phyloP scores from a whole-genome alignment of 345 rosid genomes.

The Ricinus communis region DNA sequence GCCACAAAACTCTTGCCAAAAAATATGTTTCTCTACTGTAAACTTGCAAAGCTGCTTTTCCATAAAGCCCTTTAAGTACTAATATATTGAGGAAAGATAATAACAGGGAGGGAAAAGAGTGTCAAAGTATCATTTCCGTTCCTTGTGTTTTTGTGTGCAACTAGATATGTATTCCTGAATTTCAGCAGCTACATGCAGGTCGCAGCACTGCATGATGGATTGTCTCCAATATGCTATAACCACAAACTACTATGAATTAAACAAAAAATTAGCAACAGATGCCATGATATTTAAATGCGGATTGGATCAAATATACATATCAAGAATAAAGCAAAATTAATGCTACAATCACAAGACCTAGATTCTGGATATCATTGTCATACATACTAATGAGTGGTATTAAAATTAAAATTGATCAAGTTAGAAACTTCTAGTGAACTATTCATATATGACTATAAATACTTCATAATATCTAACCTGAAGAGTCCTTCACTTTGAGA shows the following conservation, averaged over 20 bases:
- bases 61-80: too few relatives aligned
- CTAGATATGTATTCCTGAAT: too few relatives aligned
- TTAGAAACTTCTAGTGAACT: neutral
- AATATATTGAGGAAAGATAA: too few relatives aligned
- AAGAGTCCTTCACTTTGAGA: slow-evolving; percentile 67
- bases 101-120: too few relatives aligned
- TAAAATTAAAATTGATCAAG: neutral
- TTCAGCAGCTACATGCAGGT: too few relatives aligned
- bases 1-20: too few relatives aligned
- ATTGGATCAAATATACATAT: neutral
- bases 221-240: neutral
- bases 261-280: neutral
- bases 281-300: neutral
- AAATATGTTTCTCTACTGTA: too few relatives aligned
- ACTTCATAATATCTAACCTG: slow-evolving; percentile 48
- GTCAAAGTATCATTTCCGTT: too few relatives aligned
- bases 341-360: neutral
- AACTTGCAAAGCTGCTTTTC: too few relatives aligned
- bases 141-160: too few relatives aligned
- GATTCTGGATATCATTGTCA: neutral
- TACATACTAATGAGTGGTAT: too few relatives aligned
- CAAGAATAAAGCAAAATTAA: slow-evolving; percentile 4
- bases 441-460: neutral
- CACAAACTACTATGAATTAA: neutral
- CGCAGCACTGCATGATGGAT: too few relatives aligned